A percentile compares a stretch with the other conserved stretches of the same genome.
These are phyloP conservation scores for Floccularia luteovirens DNA, from an alignment of 768 basidiomycete genomes.

Conservation along the genomic window DNA sequence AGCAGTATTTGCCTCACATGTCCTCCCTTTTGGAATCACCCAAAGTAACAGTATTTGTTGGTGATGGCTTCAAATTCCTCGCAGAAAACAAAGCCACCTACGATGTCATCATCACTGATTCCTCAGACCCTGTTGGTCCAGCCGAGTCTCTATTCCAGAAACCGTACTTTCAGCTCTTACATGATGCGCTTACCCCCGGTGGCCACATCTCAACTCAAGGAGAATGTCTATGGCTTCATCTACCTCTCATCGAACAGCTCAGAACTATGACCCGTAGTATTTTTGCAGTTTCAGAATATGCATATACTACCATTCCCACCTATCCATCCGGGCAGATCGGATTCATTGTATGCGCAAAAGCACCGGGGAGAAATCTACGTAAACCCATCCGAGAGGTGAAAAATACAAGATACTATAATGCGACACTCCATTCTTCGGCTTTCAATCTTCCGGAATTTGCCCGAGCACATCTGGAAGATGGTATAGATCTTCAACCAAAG, in stretches of 20 bases:
- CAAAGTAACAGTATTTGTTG: conserved; percentile 78
- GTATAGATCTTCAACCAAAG: conserved; percentile 60
- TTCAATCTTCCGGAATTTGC: conserved; percentile 95
- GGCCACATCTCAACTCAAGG: conserved; percentile 95
- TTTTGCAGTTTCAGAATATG: conserved; percentile 84
- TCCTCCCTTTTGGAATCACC: conserved; percentile 71
- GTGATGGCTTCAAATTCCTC: conserved; percentile 97
- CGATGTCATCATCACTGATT: conserved; percentile 98
- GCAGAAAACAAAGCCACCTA: conserved; percentile 80
- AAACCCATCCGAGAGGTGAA: conserved; percentile 68
- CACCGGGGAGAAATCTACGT: conserved; percentile 57
- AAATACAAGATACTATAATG: conserved; percentile 80
- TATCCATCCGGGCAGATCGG: conserved; percentile 99
- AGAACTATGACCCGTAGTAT: conserved; percentile 58
- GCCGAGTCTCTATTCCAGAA: conserved; percentile 93
- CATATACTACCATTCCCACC: conserved; percentile 93
- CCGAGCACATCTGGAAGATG: conserved; percentile 65
- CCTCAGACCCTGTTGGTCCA: conserved; percentile 95
- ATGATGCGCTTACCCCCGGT: conserved; percentile 82
- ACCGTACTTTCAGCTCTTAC: conserved; percentile 92
- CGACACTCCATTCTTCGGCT: conserved; percentile 68
- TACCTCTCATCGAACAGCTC: conserved; percentile 77
- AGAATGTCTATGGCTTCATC: conserved; percentile 93
- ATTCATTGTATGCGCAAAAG: conserved; percentile 85
- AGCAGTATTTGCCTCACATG: conserved; percentile 92